Evolutionary conservation across 2,329 filamentous ascomycete species (phyloP).

Genomic region (Thielaviopsis punctulata): DNA sequence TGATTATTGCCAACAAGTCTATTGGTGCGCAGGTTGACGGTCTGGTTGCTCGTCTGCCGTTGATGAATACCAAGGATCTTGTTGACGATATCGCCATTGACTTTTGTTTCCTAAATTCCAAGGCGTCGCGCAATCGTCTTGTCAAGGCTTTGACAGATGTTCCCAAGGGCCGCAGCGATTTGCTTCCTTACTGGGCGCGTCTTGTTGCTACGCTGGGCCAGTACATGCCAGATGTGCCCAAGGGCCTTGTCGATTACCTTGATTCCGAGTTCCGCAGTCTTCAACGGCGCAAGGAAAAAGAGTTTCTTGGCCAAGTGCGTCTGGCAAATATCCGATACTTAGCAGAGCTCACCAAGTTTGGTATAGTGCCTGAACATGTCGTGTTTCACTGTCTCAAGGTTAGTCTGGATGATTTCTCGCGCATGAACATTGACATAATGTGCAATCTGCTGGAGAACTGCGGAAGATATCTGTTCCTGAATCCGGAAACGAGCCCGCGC

Average conservation of each 20-base stretch:
- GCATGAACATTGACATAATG: slow-evolving; percentile 98
- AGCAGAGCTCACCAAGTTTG: slow-evolving; percentile 93
- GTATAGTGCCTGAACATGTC: slow-evolving; percentile 92
- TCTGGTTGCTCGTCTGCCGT: slow-evolving; percentile 70
- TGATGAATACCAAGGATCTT: slow-evolving; percentile 76
- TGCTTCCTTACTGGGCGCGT: slow-evolving; percentile 81
- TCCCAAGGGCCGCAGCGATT: slow-evolving; percentile 80
- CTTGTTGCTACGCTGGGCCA: slow-evolving; percentile 83
- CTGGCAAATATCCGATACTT: slow-evolving; percentile 94
- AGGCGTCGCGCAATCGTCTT: slow-evolving; percentile 85
- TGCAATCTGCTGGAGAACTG: slow-evolving; percentile 93
- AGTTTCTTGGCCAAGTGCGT: slow-evolving; percentile 86
- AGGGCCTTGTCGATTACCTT: slow-evolving; percentile 77
- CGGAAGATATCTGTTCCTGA: slow-evolving; percentile 81
- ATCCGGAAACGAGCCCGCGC: slow-evolving; percentile 77
- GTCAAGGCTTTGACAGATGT: slow-evolving; percentile 88
- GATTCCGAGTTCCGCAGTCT: slow-evolving; percentile 95
- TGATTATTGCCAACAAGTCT: slow-evolving; percentile 91
- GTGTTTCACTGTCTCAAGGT: slow-evolving; percentile 98
- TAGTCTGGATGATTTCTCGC: slow-evolving; percentile 89
- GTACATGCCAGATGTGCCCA: slow-evolving; percentile 88
- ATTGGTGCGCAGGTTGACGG: slow-evolving; percentile 94
- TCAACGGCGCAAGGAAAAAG: slow-evolving; percentile 91
- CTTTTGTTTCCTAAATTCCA: slow-evolving; percentile 97
- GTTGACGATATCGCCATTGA: slow-evolving; percentile 89